A percentile compares a stretch with the other conserved stretches of the same genome.
These are phyloP conservation scores for Zygnema cylindricum DNA, from an alignment of 139 green algal genomes.

Conservation along the genomic window DNA sequence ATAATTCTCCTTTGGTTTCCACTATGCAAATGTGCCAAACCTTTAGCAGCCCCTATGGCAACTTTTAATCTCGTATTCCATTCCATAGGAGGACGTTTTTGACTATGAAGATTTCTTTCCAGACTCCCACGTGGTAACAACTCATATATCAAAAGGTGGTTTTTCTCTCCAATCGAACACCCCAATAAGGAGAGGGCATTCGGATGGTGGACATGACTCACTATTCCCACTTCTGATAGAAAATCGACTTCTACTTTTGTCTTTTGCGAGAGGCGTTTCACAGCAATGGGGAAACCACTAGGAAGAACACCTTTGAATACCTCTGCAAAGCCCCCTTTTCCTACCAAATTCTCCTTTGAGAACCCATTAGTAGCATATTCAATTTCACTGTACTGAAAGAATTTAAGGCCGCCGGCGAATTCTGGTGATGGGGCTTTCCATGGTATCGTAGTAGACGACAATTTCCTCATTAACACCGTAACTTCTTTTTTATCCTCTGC, in stretches of 20 bases:
- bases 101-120: conserved; percentile 12
- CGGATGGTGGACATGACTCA: conserved; percentile 43
- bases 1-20: conserved; percentile 32
- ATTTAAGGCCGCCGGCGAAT: background rate
- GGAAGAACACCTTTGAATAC: conserved; percentile 52
- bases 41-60: conserved; percentile 17
- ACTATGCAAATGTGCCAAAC: conserved; percentile 60
- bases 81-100: background rate
- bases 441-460: background rate
- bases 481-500: too few species aligned
- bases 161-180: conserved; percentile 31
- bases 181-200: conserved; percentile 41
- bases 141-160: conserved; percentile 53
- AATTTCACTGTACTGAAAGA: conserved; percentile 36
- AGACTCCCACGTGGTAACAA: conserved; percentile 37
- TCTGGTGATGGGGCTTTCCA: background rate
- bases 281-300: conserved; percentile 17
- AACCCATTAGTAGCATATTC: conserved; percentile 45
- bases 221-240: conserved; percentile 50
- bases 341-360: conserved; percentile 35
- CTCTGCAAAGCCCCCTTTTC: conserved; percentile 40
- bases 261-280: conserved; percentile 23
- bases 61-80: conserved; percentile 13
- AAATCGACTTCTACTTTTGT: conserved; percentile 50
- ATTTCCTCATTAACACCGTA: background rate